Percentiles rank a stretch among this genome's conserved stretches.
phyloP scores from a whole-genome alignment of 2,329 filamentous ascomycete species.

The Parastagonospora nodorum region DNA sequence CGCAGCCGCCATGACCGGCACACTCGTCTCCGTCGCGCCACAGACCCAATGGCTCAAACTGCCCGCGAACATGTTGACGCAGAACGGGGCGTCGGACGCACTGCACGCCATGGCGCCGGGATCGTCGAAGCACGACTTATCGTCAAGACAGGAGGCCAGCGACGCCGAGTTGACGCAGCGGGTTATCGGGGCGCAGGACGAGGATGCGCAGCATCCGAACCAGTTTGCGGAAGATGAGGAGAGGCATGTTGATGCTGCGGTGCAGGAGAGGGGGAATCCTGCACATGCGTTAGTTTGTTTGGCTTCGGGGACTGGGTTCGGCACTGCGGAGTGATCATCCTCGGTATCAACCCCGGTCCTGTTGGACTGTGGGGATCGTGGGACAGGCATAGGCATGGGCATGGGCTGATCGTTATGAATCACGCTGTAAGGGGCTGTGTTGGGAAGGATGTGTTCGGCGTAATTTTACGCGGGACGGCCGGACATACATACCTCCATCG shows the following conservation, averaged over 20 bases:
- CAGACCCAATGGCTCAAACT: slow-evolving; percentile 19
- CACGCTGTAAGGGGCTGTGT: background rate
- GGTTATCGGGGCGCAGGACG: slow-evolving; percentile 13
- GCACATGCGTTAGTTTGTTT: too few species aligned
- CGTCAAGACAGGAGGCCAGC: slow-evolving; percentile 9
- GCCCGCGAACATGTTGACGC: slow-evolving; percentile 14
- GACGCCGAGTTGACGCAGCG: slow-evolving; percentile 16
- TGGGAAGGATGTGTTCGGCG: background rate
- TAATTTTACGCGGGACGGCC: background rate
- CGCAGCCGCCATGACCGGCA: slow-evolving; percentile 6
- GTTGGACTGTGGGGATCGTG: too few species aligned
- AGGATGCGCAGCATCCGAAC: slow-evolving; percentile 25
- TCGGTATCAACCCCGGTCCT: too few species aligned
- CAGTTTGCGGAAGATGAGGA: slow-evolving; percentile 14
- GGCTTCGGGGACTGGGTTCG: too few species aligned
- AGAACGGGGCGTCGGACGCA: slow-evolving; percentile 9
- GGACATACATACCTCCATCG: slow-evolving; percentile 10
- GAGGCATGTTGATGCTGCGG: slow-evolving; percentile 11
- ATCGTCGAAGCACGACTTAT: slow-evolving; percentile 16
- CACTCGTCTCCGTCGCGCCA: slow-evolving; percentile 7
- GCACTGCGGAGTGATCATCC: too few species aligned
- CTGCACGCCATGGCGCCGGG: slow-evolving; percentile 12
- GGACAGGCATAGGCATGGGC: too few species aligned
- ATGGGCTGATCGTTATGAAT: background rate
- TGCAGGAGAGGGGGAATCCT: slow-evolving; percentile 17